Evolutionary conservation across 2,329 filamentous ascomycete species (phyloP), one percentile per base, ranked within the genome.

Genomic region (Colletotrichum orchidophilum): DNA sequence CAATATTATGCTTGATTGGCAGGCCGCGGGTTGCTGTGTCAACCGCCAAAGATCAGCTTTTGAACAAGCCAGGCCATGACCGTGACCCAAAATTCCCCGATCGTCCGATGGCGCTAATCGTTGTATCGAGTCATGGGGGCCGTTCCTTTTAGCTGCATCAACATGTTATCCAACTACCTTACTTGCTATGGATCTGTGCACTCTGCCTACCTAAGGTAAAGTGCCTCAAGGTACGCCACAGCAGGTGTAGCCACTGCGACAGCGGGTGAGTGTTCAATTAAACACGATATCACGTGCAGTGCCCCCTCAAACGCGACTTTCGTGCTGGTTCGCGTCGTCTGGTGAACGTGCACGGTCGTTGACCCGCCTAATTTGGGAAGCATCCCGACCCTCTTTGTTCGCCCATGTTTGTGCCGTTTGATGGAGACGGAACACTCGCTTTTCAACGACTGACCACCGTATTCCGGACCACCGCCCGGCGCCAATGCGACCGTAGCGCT

Each of bases 1-100:
- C 63, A 70, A 62, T 71, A 53, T 71, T 71, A 69, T 71, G 69
- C 67, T 46, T 54, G 59, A 54, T 63, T 70, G 63, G 68, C 57
- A 53, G 50, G 54, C 29, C 18, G 4, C 13, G 31, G 21, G 69
- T 71, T 71, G 69, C 69, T 59, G 69, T 54, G 69, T 63, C 65
- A 71, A 71, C 69, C 52, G 52, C 42, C 58, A 59, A 29, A 50
- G 59, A 33, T 27, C 59, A 62, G 13, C 15, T 12, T 18, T 15
- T 52, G 46, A 33, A 15, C 59, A 26, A n/a, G 12, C 59, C 59
- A 2, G 60, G 49, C 60, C 60, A 53, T 53, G 50, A 13, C 53
- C 65, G 59, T 52, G 59, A 52, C 59, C 59, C 59, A 52, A 55
- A 71, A 69, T 63, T 71, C 53, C 59, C 69, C 69, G 69, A 71